Evolutionary conservation across 2,329 filamentous ascomycete genomes (phyloP).

Genomic region (Arthrobotrys sinensis): DNA sequence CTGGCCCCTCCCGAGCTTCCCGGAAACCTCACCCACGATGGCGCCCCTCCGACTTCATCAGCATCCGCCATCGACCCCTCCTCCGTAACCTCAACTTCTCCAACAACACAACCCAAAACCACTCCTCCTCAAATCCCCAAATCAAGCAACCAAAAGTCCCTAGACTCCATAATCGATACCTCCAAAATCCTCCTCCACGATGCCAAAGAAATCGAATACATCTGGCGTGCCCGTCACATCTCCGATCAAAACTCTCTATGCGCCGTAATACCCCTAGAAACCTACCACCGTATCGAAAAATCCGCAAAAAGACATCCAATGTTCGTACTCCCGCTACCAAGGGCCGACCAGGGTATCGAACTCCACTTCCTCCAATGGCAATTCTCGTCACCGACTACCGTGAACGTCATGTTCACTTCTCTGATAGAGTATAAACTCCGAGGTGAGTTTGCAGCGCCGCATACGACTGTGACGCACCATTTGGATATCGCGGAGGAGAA

Average conservation of each 20-base stretch:
- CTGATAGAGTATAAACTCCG: slow-evolving; percentile 92
- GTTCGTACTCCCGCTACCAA: slow-evolving; percentile 91
- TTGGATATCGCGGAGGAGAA: slow-evolving; percentile 81
- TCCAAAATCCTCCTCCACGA: slow-evolving; percentile 80
- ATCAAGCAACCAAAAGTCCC: slow-evolving; percentile 72
- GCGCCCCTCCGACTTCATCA: slow-evolving; percentile 55
- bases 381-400: slow-evolving; percentile 80
- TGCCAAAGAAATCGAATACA: slow-evolving; percentile 81
- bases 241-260: slow-evolving; percentile 81
- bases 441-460: slow-evolving; percentile 89
- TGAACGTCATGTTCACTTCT: slow-evolving; percentile 91
- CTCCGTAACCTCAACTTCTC: slow-evolving; percentile 63
- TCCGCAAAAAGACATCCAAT: slow-evolving; percentile 83
- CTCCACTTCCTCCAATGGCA: slow-evolving; percentile 98
- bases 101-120: slow-evolving; percentile 63
- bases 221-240: slow-evolving; percentile 93
- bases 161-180: slow-evolving; percentile 82
- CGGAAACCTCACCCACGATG: slow-evolving; percentile 47
- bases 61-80: slow-evolving; percentile 59
- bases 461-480: slow-evolving; percentile 95
- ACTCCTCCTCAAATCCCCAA: slow-evolving; percentile 67
- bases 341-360: slow-evolving; percentile 79
- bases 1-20: slow-evolving; percentile 70
- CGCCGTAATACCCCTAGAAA: slow-evolving; percentile 81
- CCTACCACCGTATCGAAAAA: slow-evolving; percentile 80